A percentile compares a stretch with the other conserved stretches of the same genome.
These are phyloP conservation scores for Lithohypha guttulata DNA, from an alignment of 2,329 filamentous ascomycete species.

Conservation along the genomic window DNA sequence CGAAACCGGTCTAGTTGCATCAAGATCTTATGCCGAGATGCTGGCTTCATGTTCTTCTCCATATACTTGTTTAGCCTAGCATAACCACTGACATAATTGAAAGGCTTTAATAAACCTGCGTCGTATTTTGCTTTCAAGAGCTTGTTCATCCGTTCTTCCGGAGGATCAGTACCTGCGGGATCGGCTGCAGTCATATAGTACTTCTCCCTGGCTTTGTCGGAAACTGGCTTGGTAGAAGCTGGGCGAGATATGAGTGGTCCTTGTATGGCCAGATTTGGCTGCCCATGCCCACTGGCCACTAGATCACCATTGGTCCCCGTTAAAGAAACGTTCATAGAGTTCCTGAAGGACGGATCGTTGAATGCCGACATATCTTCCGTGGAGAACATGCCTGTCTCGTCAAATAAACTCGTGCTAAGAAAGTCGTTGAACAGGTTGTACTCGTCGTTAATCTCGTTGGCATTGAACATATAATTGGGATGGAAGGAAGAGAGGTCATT, in stretches of 20 bases:
- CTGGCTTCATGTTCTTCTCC: slow-evolving; percentile 71
- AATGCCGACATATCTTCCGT: slow-evolving; percentile 55
- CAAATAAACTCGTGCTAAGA: slow-evolving; percentile 78
- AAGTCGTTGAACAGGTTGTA: slow-evolving; percentile 97
- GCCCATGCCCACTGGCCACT: slow-evolving; percentile 27
- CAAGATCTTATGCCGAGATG: slow-evolving; percentile 81
- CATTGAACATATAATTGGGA: slow-evolving; percentile 87
- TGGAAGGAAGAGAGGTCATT: slow-evolving; percentile 93
- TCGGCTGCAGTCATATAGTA: slow-evolving; percentile 97
- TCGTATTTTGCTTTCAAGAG: slow-evolving; percentile 93
- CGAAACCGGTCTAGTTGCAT: slow-evolving; percentile 86
- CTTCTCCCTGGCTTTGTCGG: slow-evolving; percentile 59
- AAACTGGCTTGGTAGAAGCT: slow-evolving; percentile 47
- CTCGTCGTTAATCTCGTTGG: slow-evolving; percentile 90
- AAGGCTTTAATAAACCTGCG: slow-evolving; percentile 84
- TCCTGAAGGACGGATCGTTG: slow-evolving; percentile 46
- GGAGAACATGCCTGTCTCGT: slow-evolving; percentile 60
- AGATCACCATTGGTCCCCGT: slow-evolving; percentile 24
- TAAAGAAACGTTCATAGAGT: slow-evolving; percentile 30
- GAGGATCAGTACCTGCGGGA: slow-evolving; percentile 72
- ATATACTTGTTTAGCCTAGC: slow-evolving; percentile 82
- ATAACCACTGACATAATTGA: slow-evolving; percentile 98
- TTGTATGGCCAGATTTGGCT: slow-evolving; percentile 24
- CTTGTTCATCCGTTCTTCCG: slow-evolving; percentile 91
- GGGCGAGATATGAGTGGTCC: slow-evolving; percentile 51